Evolutionary conservation across 2,329 filamentous ascomycete genomes (phyloP).

Genomic region (Penicillium sp.): DNA sequence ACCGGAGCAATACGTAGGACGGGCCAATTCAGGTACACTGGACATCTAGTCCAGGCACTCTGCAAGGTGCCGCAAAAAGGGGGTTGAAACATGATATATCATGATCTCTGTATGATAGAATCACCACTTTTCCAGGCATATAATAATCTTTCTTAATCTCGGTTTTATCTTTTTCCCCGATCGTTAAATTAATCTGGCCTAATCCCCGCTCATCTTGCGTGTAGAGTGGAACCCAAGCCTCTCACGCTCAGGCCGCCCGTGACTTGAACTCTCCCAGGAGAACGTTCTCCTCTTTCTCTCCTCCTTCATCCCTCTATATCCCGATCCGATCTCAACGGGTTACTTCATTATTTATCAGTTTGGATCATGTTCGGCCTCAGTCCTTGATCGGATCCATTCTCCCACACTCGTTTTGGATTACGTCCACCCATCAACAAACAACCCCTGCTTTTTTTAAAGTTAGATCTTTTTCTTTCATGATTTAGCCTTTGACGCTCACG

Average conservation of each 20-base stretch:
- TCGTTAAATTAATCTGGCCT: neutral
- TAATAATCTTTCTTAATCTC: neutral
- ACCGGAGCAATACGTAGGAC: neutral
- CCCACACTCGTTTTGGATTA: conserved; percentile 19
- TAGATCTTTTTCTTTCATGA: conserved; percentile 22
- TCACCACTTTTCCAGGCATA: neutral
- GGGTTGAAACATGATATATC: conserved; percentile 1
- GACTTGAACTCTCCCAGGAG: conserved; percentile 5
- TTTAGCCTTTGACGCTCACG: conserved; percentile 30
- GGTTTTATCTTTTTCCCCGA: neutral
- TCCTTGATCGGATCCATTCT: conserved; percentile 13
- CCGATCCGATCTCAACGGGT: conserved; percentile 9
- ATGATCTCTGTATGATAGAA: too few species aligned
- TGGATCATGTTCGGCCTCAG: conserved; percentile 26
- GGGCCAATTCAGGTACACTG: neutral
- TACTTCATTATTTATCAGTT: conserved; percentile 4
- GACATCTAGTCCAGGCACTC: neutral
- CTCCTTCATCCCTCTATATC: conserved; percentile 1
- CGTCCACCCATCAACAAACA: neutral
- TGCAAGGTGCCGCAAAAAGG: conserved; percentile 2
- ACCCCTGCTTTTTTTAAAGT: conserved; percentile 1
- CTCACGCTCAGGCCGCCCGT: conserved; percentile 10
- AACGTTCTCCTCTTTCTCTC: conserved; percentile 5
- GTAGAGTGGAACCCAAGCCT: conserved; percentile 1
- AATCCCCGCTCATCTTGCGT: conserved; percentile 4